These are phyloP conservation scores for Globisporangium camurandrum DNA, from an alignment of 352 stramenopile genomes.

Conservation along the genomic window DNA sequence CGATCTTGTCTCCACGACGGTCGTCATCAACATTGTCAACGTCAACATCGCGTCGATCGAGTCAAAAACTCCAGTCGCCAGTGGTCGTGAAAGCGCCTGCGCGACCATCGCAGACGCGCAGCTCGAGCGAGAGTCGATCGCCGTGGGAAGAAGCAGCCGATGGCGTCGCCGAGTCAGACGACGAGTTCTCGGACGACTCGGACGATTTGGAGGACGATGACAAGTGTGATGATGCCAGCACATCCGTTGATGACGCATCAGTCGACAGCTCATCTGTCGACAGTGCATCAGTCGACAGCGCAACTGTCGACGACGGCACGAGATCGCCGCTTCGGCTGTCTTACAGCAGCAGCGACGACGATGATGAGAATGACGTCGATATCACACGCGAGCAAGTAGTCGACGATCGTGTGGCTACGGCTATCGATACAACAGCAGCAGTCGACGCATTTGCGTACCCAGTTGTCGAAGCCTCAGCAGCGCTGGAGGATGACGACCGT, in stretches of 20 bases:
- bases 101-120: too few species aligned
- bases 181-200: slow-evolving; percentile 1
- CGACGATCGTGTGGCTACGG: neutral
- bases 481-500: slow-evolving; percentile 1
- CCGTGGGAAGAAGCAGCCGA: slow-evolving; percentile 9
- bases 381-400: neutral
- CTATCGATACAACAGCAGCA: neutral
- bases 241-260: too few species aligned
- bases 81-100: slow-evolving; percentile 1
- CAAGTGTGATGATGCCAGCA: neutral
- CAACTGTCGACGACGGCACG: too few species aligned
- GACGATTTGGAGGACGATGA: slow-evolving; percentile 1
- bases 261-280: too few species aligned
- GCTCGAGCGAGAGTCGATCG: slow-evolving; percentile 2
- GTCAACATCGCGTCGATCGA: too few species aligned
- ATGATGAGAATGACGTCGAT: neutral
- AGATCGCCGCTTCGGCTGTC: too few species aligned
- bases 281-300: too few species aligned
- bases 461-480: slow-evolving; percentile 1
- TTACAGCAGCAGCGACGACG: neutral
- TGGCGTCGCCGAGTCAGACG: neutral
- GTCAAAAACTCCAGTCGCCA: neutral
- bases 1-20: neutral
- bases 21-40: neutral
- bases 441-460: neutral